These are phyloP conservation scores for Penicillium paneum DNA, from an alignment of 2,329 filamentous ascomycete genomes.

Conservation along the genomic window DNA sequence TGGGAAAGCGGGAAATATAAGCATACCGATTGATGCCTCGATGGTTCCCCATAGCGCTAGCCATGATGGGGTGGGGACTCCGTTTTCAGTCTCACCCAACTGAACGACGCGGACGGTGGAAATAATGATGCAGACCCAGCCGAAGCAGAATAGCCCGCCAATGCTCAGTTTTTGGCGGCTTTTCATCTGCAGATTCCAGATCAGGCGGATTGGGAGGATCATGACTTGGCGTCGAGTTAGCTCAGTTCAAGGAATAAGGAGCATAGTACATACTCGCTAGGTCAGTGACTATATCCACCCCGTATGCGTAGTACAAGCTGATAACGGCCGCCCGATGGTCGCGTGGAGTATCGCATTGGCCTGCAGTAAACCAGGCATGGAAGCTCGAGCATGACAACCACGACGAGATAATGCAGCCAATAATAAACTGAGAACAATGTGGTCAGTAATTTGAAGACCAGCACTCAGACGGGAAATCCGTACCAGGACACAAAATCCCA, in stretches of 20 bases:
- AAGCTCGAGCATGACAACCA: slow-evolving; percentile 35
- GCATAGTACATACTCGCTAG: slow-evolving; percentile 29
- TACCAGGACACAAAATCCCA: slow-evolving; percentile 36
- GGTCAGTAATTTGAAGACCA: background rate
- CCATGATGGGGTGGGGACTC: slow-evolving; percentile 34
- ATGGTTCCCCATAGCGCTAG: slow-evolving; percentile 38
- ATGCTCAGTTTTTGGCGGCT: slow-evolving; percentile 33
- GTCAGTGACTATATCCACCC: slow-evolving; percentile 37
- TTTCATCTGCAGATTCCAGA: slow-evolving; percentile 38
- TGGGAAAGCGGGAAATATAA: background rate
- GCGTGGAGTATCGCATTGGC: slow-evolving; percentile 25
- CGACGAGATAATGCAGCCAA: slow-evolving; percentile 38
- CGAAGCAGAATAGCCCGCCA: slow-evolving; percentile 27
- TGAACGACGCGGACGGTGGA: slow-evolving; percentile 32
- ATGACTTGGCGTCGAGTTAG: slow-evolving; percentile 28
- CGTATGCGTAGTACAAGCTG: slow-evolving; percentile 37
- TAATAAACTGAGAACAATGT: slow-evolving; percentile 27
- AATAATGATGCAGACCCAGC: slow-evolving; percentile 27
- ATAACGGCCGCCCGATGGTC: slow-evolving; percentile 32
- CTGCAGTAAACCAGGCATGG: slow-evolving; percentile 36
- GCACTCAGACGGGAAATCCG: slow-evolving; percentile 1
- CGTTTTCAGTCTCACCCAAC: slow-evolving; percentile 29
- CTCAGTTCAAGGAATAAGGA: background rate
- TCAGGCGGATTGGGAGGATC: slow-evolving; percentile 36
- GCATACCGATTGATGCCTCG: slow-evolving; percentile 35